phyloP scores from a whole-genome alignment of 2,329 filamentous ascomycete genomes.

The Neoarthrinium moseri region DNA sequence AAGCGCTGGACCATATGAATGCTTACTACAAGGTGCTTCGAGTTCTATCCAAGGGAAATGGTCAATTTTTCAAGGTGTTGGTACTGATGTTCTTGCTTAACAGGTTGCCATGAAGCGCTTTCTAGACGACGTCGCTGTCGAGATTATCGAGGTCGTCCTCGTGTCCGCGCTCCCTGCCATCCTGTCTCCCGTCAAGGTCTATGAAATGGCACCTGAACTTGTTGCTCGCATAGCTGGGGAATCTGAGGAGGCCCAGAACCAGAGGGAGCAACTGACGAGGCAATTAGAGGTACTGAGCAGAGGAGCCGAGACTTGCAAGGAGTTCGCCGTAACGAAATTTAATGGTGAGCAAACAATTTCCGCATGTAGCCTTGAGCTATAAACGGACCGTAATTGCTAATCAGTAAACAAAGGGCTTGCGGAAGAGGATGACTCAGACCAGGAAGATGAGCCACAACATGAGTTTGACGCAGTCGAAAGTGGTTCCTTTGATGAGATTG shows the following conservation, averaged over 20 bases:
- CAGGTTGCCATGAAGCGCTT: constrained; percentile 44
- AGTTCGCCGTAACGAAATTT: constrained; percentile 21
- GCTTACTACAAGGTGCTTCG: constrained; percentile 33
- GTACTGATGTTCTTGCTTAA: not conserved
- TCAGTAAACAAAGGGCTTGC: too few relatives aligned
- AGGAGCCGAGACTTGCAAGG: constrained; percentile 35
- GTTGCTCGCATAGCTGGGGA: constrained; percentile 39
- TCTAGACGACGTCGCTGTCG: constrained; percentile 39
- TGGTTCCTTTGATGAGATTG: too few relatives aligned
- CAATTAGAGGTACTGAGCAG: constrained; percentile 35
- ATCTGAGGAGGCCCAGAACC: constrained; percentile 32
- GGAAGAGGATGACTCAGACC: too few relatives aligned
- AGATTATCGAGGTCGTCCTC: constrained; percentile 40
- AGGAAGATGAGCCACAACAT: too few relatives aligned
- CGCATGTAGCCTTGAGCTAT: too few relatives aligned
- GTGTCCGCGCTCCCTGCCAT: constrained; percentile 33
- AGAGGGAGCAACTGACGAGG: constrained; percentile 33
- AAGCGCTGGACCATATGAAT: constrained; percentile 32
- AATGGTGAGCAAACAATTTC: not conserved
- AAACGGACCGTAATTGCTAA: too few relatives aligned
- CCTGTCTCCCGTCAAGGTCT: constrained; percentile 37
- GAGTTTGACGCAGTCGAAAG: too few relatives aligned
- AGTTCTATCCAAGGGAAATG: not conserved
- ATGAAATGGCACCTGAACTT: constrained; percentile 31
- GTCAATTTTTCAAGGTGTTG: not conserved